Base-by-base conservation (phyloP, 2,329 filamentous ascomycete species). In the Ascosphaera apis region DNA sequence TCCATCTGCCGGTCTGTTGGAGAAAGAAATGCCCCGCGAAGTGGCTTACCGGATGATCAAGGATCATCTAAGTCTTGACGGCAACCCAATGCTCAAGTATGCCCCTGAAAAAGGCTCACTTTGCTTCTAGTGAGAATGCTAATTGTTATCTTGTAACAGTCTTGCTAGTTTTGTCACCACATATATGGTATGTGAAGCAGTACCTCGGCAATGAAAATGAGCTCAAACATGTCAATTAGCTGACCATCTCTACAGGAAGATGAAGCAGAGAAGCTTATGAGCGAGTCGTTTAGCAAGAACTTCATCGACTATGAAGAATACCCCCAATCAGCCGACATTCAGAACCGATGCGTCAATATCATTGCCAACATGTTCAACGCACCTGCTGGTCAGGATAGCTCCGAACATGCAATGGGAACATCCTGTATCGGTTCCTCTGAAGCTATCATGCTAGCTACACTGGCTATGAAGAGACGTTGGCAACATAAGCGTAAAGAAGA, bases 1-100 rank as follows among this genome's bases (percentile, higher is more conserved):
- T 31, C 83, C 84, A 18, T 70, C 67, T 50, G 64, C 78, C 50
- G 76, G 83, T 60, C 93, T 95, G 71, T 83, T 86, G 1, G 82
- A 92, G 47, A 49, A 59, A 15, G 80, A 91, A 57, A 92, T 93
- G 84, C 86, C 86, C 32, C 73, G 70, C 46, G 79, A 91, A 45
- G 69, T 92, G 36, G 86, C 86, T n/a, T 92, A 93, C 56, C 76
- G 83, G 34, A 78, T 93, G 79, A 93, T 93, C 65, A 86, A 82
- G 63, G 86, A 93, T 53, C 81, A 92, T 51, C 64, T 93, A 43
- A 88, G 79, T 43, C 63, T 93, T 36, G 86, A 95, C 52, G 83
- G 83, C 38, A 91, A 86, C 47, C 82, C 83, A 6, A 86, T 83
- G 65, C 67, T 91, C 36, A 63, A 63, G 57, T 60, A 47, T 36